These are phyloP conservation scores for Omphalotus guepiniiformis DNA, from an alignment of 768 basidiomycete genomes.

Conservation along the genomic window DNA sequence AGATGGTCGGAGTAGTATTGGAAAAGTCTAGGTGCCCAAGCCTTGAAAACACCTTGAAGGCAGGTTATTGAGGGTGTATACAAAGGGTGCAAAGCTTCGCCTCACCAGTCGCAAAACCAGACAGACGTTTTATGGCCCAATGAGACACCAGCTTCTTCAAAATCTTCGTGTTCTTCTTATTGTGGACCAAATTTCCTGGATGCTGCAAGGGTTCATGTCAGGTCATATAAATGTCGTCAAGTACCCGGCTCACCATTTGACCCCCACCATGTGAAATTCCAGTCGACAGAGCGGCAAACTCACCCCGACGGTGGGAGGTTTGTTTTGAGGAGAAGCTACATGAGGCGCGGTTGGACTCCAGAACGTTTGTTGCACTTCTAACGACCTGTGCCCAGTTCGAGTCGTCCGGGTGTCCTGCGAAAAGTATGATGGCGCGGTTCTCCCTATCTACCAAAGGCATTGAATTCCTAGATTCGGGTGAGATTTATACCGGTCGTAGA, in stretches of 20 bases:
- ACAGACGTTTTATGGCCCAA: background rate
- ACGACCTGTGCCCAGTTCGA: background rate
- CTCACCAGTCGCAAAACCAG: background rate
- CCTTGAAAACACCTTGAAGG: background rate
- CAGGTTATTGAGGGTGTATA: background rate
- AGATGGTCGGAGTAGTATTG: background rate
- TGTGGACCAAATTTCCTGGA: background rate
- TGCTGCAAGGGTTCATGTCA: too few species aligned
- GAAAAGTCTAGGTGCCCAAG: background rate
- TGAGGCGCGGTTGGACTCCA: background rate
- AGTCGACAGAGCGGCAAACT: background rate
- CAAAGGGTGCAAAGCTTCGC: too few species aligned
- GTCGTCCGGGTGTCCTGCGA: background rate
- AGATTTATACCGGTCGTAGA: background rate
- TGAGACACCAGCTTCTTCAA: background rate
- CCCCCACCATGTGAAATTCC: slow-evolving; percentile 4
- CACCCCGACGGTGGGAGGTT: background rate
- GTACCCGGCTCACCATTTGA: too few species aligned
- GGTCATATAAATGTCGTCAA: too few species aligned
- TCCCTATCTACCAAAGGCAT: background rate
- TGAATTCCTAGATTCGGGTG: background rate
- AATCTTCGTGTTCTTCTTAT: background rate
- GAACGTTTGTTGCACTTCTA: background rate
- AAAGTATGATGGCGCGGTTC: background rate
- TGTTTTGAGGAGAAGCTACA: background rate